These are phyloP conservation scores for Fusarium sp. DNA, from an alignment of 2,329 filamentous ascomycete species.

Conservation along the genomic window DNA sequence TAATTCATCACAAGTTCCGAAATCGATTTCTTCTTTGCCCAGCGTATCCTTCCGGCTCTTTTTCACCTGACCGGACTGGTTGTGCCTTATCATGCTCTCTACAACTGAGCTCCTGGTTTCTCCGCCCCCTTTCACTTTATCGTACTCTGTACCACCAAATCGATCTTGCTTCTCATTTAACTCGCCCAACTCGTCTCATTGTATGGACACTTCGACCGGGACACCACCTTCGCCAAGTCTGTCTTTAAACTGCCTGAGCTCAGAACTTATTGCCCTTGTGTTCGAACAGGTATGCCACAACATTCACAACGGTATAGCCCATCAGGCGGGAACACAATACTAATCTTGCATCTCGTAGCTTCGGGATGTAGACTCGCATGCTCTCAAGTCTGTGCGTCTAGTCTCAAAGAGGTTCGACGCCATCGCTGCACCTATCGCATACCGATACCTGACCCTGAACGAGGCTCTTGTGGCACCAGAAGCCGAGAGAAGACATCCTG, in stretches of 20 bases:
- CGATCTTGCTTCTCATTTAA: constrained; percentile 21
- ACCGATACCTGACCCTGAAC: constrained; percentile 56
- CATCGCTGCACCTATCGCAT: constrained; percentile 59
- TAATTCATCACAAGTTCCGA: constrained; percentile 6
- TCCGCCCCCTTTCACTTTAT: constrained; percentile 35
- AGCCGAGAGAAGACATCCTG: constrained; percentile 51
- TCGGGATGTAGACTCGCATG: constrained; percentile 52
- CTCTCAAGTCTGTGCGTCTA: constrained; percentile 53
- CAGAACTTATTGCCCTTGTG: constrained; percentile 58
- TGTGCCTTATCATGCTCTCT: constrained; percentile 38
- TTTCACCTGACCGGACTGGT: constrained; percentile 1
- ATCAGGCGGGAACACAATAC: constrained; percentile 4
- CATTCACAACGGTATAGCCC: neutral
- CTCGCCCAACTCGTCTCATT: constrained; percentile 24
- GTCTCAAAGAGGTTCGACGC: constrained; percentile 56
- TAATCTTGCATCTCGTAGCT: constrained; percentile 51
- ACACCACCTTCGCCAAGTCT: constrained; percentile 12
- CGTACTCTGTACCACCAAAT: constrained; percentile 31
- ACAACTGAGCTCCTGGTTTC: constrained; percentile 42
- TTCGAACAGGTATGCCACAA: constrained; percentile 54
- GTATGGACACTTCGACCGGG: constrained; percentile 41
- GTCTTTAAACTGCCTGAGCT: constrained; percentile 53
- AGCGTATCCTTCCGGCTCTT: constrained; percentile 8
- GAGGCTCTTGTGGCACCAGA: constrained; percentile 52
- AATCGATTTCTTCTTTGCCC: constrained; percentile 9